Conservation (phyloP, 2,329 filamentous ascomycete species). For the Phialemonium atrogriseum region DNA sequence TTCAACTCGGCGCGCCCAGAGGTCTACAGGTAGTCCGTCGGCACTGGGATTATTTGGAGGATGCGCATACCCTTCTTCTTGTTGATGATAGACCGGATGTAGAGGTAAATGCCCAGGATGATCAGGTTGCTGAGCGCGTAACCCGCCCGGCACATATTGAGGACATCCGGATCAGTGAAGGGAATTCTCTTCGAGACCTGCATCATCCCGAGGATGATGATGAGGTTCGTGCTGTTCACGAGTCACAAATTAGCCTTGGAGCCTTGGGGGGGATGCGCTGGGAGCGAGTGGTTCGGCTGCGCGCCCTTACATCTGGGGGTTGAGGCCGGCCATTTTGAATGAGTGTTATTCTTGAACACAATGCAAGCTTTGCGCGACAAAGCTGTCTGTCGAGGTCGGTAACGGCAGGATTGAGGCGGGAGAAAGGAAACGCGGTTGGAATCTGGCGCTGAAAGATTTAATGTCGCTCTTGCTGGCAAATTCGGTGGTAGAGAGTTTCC, state of each 20-base stretch:
- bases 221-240: conserved; percentile 68
- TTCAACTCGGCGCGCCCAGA: too few species aligned
- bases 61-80: conserved; percentile 81
- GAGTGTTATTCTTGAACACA: not conserved
- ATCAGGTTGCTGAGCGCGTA: conserved; percentile 63
- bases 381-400: too few species aligned
- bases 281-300: too few species aligned
- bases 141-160: conserved; percentile 46
- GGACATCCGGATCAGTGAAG: conserved; percentile 70
- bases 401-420: too few species aligned
- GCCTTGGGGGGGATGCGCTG: not conserved
- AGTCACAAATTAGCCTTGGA: conserved; percentile 10
- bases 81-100: conserved; percentile 78
- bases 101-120: conserved; percentile 78
- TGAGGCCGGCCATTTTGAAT: conserved; percentile 51
- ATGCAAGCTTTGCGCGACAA: too few species aligned
- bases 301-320: conserved; percentile 55
- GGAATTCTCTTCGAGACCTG: conserved; percentile 94
- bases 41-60: too few species aligned
- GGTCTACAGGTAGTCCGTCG: too few species aligned
- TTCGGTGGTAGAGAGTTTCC: too few species aligned
- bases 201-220: conserved; percentile 97
- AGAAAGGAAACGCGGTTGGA: too few species aligned
- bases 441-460: too few species aligned
- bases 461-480: too few species aligned